These are phyloP conservation scores for Musa beccarii DNA, from an alignment of 176 grass and related monocot genomes.

Conservation along the genomic window DNA sequence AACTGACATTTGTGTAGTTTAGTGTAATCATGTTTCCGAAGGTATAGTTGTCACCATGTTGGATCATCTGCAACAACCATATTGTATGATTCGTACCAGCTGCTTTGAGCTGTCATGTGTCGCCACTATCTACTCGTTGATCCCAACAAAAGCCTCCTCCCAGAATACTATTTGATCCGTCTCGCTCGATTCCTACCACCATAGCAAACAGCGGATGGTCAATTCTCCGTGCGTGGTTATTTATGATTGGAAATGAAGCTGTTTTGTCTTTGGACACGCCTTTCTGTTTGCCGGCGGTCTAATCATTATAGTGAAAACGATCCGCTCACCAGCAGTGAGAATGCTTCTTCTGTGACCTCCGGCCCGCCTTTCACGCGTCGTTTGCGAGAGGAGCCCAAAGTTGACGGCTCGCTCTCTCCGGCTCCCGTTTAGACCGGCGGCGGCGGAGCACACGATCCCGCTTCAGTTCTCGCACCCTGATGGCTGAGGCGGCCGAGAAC, in stretches of 20 bases:
- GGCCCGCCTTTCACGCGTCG: not conserved
- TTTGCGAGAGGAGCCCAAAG: not conserved
- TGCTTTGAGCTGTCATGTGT: too few relatives aligned
- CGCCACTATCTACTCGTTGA: not conserved
- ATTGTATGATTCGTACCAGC: too few relatives aligned
- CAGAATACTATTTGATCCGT: not conserved
- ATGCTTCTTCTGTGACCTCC: not conserved
- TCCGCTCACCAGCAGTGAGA: not conserved
- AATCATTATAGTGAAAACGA: not conserved
- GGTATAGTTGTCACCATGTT: too few relatives aligned
- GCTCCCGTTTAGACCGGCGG: not conserved
- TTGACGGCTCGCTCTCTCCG: not conserved
- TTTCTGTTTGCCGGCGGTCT: not conserved
- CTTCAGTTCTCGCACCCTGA: not conserved
- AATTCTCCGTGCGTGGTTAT: not conserved
- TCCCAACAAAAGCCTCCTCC: not conserved
- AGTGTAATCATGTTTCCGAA: too few relatives aligned
- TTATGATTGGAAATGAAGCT: not conserved
- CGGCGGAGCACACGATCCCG: conserved; percentile 9
- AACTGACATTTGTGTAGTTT: too few relatives aligned
- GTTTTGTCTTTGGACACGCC: not conserved
- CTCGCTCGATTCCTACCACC: not conserved
- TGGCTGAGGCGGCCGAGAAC: conserved; percentile 14
- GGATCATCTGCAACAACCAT: too few relatives aligned
- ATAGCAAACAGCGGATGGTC: not conserved